phyloP scores from a whole-genome alignment of 2,329 filamentous ascomycete genomes.

The Colletotrichum graminicola region DNA sequence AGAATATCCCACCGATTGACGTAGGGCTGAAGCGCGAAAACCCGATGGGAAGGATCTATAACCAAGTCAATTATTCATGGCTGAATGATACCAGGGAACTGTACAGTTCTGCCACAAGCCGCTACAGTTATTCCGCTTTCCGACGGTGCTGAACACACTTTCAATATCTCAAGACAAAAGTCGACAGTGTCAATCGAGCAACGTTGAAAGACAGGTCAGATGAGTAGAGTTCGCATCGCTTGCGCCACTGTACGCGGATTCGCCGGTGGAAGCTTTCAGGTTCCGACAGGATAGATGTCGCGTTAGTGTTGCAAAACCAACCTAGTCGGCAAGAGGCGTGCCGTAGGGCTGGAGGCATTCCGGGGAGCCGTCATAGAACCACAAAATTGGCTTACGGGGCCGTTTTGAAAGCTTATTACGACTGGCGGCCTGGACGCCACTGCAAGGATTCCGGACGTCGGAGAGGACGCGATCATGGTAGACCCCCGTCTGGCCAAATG shows the following conservation, averaged over 20 bases:
- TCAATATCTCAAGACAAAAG: neutral
- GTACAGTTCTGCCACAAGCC: too few relatives aligned
- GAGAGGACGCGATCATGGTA: neutral
- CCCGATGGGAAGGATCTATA: neutral
- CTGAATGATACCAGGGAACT: neutral
- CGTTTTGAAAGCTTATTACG: neutral
- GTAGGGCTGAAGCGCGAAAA: neutral
- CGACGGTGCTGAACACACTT: neutral
- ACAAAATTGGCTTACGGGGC: neutral
- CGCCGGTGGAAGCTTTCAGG: neutral
- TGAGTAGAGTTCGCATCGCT: neutral
- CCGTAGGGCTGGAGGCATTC: neutral
- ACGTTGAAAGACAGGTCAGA: neutral
- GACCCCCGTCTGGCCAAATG: neutral
- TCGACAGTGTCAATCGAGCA: neutral
- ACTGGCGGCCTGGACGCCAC: neutral
- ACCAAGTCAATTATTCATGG: neutral
- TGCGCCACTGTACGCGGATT: neutral
- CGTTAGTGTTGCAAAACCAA: neutral
- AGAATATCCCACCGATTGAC: neutral
- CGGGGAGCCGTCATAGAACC: neutral
- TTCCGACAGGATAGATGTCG: neutral
- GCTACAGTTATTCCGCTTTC: neutral
- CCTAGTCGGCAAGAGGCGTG: neutral
- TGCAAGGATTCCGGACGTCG: neutral